Percentiles rank a stretch among this genome's conserved stretches.
phyloP scores from a whole-genome alignment of 306 rosid genomes.

The Pterocarpus macrocarpus region DNA sequence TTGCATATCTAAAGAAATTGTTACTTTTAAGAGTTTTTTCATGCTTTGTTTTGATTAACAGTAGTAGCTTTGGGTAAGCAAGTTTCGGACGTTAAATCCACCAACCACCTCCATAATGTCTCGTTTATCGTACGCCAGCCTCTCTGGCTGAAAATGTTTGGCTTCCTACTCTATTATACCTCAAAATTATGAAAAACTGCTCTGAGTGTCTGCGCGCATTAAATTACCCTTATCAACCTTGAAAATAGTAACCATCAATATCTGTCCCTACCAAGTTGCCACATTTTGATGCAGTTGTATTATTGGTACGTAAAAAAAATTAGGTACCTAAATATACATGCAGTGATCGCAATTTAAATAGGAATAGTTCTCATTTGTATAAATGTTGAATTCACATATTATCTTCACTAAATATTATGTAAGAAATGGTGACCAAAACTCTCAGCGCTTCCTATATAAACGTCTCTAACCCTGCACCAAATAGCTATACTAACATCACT shows the following conservation, averaged over 20 bases:
- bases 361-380: too few species aligned
- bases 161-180: neutral
- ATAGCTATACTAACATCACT: slow-evolving; percentile 3
- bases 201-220: neutral
- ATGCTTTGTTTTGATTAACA: neutral
- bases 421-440: slow-evolving; percentile 4
- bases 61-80: neutral
- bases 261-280: slow-evolving; percentile 39
- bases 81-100: slow-evolving; percentile 41
- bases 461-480: slow-evolving; percentile 20
- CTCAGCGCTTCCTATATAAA: slow-evolving; percentile 52
- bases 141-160: slow-evolving; percentile 11
- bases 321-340: too few species aligned
- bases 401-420: too few species aligned
- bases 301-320: too few species aligned
- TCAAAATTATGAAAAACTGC: too few species aligned
- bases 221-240: slow-evolving; percentile 10
- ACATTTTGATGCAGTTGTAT: neutral
- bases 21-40: neutral
- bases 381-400: too few species aligned
- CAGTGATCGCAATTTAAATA: too few species aligned
- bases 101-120: slow-evolving; percentile 44
- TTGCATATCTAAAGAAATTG: neutral
- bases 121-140: neutral
- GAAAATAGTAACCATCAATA: neutral